These are phyloP conservation scores for Cairneyella variabilis DNA, from an alignment of 495 filamentous ascomycete genomes.

Conservation along the genomic window DNA sequence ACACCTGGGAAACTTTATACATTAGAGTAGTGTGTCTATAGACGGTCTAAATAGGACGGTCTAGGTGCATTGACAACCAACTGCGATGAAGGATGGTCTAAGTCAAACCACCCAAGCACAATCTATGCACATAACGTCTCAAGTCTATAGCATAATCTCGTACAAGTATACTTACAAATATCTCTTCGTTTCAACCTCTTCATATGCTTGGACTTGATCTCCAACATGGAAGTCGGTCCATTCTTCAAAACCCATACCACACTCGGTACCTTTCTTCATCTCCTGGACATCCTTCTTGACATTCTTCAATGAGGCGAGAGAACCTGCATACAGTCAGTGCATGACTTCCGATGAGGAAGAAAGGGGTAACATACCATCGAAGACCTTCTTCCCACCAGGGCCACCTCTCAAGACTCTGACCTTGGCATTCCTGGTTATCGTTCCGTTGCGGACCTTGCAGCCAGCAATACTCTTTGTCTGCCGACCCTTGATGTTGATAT, in stretches of 20 bases:
- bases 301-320: constrained; percentile 77
- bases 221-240: constrained; percentile 77
- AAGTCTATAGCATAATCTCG: neutral
- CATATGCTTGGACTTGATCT: constrained; percentile 83
- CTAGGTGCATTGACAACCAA: no score
- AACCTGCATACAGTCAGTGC: constrained; percentile 45
- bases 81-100: neutral
- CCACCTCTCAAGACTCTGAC: constrained; percentile 67
- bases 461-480: constrained; percentile 73
- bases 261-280: constrained; percentile 88
- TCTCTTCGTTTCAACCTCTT: constrained; percentile 72
- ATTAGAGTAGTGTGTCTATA: neutral
- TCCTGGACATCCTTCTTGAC: constrained; percentile 86
- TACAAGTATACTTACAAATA: constrained; percentile 41
- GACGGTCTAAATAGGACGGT: neutral
- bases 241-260: constrained; percentile 78
- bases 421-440: constrained; percentile 54
- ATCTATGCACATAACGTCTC: neutral
- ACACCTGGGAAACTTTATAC: no score
- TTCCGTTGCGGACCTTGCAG: constrained; percentile 81
- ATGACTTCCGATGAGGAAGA: neutral
- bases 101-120: neutral
- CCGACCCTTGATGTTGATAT: constrained; percentile 72
- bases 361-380: constrained; percentile 61
- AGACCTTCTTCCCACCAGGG: constrained; percentile 67